These are phyloP conservation scores for Bathelium albidoporum DNA, from an alignment of 495 filamentous ascomycete genomes.

Conservation along the genomic window DNA sequence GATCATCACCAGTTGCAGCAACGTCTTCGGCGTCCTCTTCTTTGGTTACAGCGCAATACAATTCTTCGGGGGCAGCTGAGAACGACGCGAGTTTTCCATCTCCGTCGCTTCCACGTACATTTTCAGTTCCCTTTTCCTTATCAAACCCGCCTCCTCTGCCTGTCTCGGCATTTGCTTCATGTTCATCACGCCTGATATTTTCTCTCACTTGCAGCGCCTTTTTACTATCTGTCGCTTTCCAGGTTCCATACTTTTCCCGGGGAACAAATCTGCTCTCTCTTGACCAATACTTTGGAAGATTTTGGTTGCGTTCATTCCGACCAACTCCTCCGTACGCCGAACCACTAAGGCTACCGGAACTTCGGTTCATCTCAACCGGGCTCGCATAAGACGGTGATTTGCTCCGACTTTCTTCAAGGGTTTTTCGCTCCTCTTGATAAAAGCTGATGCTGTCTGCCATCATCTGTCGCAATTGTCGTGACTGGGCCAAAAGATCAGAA, in stretches of 20 bases:
- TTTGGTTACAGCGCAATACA: neutral
- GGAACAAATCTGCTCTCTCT: constrained; percentile 29
- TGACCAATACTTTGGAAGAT: constrained; percentile 17
- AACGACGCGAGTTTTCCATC: neutral
- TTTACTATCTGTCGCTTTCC: constrained; percentile 14
- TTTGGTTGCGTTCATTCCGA: neutral
- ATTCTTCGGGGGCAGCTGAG: neutral
- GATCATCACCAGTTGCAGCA: constrained; percentile 3
- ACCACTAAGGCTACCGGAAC: neutral
- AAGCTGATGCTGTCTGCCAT: constrained; percentile 15
- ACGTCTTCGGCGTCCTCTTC: constrained; percentile 7
- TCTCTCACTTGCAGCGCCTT: neutral
- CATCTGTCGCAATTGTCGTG: constrained; percentile 2
- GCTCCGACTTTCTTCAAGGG: constrained; percentile 7
- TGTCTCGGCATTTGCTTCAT: no score
- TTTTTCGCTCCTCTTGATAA: constrained; percentile 1
- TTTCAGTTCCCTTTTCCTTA: constrained; percentile 5
- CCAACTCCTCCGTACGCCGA: neutral
- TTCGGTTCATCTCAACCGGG: neutral
- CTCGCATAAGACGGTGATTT: neutral
- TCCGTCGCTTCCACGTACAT: neutral
- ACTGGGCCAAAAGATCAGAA: neutral
- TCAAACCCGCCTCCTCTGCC: constrained; percentile 1
- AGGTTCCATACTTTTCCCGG: constrained; percentile 28
- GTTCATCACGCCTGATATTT: neutral